Base-by-base conservation (phyloP, 2,329 filamentous ascomycete species). In the Aspergillus jensenii region DNA sequence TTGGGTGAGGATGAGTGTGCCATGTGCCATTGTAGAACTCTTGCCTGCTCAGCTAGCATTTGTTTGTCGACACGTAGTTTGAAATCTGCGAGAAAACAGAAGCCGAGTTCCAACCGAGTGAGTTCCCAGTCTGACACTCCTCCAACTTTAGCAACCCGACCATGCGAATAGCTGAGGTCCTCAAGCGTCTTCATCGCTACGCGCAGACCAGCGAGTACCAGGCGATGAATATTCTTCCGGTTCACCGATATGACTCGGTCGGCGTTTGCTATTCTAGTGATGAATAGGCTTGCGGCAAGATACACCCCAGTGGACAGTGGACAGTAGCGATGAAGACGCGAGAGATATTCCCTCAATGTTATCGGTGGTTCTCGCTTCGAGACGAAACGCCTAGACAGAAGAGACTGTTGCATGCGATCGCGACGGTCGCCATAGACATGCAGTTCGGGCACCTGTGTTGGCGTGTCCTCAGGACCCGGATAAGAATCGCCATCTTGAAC, bases 151-250 rank as follows among this genome's bases (percentile, higher is more conserved):
- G 93, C 88, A 64, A 97, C 87, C 55, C 91, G 89, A 59, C 83
- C 83, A 76, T 97, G 93, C 8, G 90, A 86, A 76, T 96, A 96
- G 65, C 88, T 90, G 54, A 93, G 82, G 73, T 98, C 93, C 74
- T 99, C 93, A n/a, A 97, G 79, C 0, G 91, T 90, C 77, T 98
- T 99, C 84, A 93, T 95, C 14, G 93, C 92, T 3, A 97, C 90
- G 37, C 93, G 82, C 53, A 97, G 81, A 6, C 90, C 90, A 0
- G 91, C 93, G 15, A 99, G 83, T 33, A 96, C 82, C 7, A 98
- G 79, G 2, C 95, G 87, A 73, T 99, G 93, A 60, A 91, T 89
- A 62, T 96, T 98, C 56, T 91, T 85, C 57, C 84, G 83, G 3
- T 92, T 96, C 7, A 96, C 89, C 1, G 88, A 87, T 21, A 98